Percentiles rank a stretch among this genome's conserved stretches.
Evolutionary conservation across 2,329 filamentous ascomycete genomes (phyloP).

Genomic region (Xylariaceae sp.): DNA sequence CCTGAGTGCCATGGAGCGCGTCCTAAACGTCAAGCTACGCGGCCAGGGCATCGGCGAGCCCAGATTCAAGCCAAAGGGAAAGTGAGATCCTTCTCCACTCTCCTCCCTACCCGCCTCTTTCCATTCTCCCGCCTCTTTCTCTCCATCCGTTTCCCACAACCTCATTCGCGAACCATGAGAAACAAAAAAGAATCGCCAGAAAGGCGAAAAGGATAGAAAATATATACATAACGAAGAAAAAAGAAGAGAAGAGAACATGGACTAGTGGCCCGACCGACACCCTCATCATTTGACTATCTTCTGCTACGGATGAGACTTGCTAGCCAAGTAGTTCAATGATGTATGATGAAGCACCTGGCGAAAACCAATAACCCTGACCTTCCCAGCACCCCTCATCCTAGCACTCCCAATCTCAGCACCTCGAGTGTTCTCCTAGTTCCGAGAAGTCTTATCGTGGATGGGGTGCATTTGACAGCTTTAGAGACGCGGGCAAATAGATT

Average conservation of each 20-base stretch:
- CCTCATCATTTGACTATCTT: neutral
- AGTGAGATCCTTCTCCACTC: conserved; percentile 26
- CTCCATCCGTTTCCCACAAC: neutral
- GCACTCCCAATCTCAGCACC: neutral
- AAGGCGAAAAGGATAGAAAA: neutral
- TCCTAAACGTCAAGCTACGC: conserved; percentile 82
- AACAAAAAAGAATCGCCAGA: neutral
- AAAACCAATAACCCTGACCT: neutral
- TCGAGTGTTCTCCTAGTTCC: neutral
- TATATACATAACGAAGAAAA: neutral
- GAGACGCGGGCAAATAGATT: conserved; percentile 2
- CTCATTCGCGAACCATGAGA: neutral
- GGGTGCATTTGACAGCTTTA: conserved; percentile 1
- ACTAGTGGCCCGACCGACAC: neutral
- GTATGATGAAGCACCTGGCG: conserved; percentile 5
- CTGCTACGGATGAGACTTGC: neutral
- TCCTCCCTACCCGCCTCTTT: neutral
- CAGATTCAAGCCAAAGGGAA: conserved; percentile 72
- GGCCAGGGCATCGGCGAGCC: conserved; percentile 80
- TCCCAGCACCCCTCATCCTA: neutral
- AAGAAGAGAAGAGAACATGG: neutral
- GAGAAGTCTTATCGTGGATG: neutral
- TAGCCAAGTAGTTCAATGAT: conserved; percentile 1
- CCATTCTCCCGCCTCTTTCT: neutral
- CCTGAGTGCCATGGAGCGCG: conserved; percentile 69